A percentile compares a stretch with the other conserved stretches of the same genome.
Conservation (phyloP, 2,329 filamentous ascomycete species). For the Diaporthe sp. region DNA sequence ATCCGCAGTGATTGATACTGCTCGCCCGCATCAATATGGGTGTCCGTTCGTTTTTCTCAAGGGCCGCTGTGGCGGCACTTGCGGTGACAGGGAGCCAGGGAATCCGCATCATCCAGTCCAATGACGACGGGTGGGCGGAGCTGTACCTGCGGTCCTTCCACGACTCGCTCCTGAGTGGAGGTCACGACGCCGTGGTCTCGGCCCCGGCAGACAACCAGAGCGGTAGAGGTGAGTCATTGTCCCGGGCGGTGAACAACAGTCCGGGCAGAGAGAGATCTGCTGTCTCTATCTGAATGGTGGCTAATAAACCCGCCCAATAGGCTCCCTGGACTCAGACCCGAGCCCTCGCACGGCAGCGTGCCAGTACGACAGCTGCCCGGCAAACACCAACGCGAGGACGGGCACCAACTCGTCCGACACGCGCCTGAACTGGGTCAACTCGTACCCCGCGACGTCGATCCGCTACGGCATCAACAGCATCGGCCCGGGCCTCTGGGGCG, state of each 20-base stretch:
- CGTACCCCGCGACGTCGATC: constrained; percentile 75
- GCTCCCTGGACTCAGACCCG: constrained; percentile 66
- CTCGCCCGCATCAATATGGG: constrained; percentile 27
- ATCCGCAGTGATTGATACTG: neutral
- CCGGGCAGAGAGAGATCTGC: neutral
- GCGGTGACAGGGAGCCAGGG: constrained; percentile 26
- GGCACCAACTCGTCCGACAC: constrained; percentile 70
- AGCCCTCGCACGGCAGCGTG: constrained; percentile 64
- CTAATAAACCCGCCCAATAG: constrained; percentile 53
- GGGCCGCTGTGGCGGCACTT: constrained; percentile 32
- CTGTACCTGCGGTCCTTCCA: constrained; percentile 74
- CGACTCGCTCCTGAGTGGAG: constrained; percentile 65
- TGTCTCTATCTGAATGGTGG: neutral
- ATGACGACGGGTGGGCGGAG: constrained; percentile 83
- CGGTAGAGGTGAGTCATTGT: constrained; percentile 63
- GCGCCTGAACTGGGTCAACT: constrained; percentile 80
- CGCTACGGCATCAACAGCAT: constrained; percentile 73
- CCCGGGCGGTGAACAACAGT: neutral
- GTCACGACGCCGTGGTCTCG: constrained; percentile 74
- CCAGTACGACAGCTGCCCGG: constrained; percentile 73
- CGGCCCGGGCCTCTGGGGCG: constrained; percentile 66
- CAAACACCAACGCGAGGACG: constrained; percentile 63
- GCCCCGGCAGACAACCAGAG: constrained; percentile 77
- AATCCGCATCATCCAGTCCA: constrained; percentile 71
- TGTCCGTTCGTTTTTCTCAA: constrained; percentile 35